A percentile compares a stretch with the other conserved stretches of the same genome.
Evolutionary conservation across 2,329 filamentous ascomycete species (phyloP).

Genomic region (Laburnicola sp.): DNA sequence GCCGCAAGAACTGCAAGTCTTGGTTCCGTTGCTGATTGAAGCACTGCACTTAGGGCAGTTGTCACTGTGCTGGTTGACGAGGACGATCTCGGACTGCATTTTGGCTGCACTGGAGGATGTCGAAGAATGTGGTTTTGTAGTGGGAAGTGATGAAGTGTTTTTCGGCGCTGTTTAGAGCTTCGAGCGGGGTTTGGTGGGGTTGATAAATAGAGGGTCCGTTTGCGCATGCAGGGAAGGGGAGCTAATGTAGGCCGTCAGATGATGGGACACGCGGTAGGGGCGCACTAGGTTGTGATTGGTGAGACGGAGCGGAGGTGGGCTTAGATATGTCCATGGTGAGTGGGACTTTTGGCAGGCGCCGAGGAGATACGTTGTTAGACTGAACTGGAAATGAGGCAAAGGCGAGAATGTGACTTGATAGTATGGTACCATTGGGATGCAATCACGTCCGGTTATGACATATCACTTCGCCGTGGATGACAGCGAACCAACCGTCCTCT

Average conservation of each 20-base stretch:
- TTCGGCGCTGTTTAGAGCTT: constrained; percentile 15
- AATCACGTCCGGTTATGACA: constrained; percentile 31
- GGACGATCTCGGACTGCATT: constrained; percentile 33
- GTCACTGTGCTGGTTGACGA: constrained; percentile 37
- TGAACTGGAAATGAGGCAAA: too few relatives aligned
- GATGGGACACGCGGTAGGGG: constrained; percentile 28
- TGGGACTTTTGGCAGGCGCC: too few relatives aligned
- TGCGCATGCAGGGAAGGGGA: constrained; percentile 17
- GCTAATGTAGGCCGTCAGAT: constrained; percentile 38
- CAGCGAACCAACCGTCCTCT: constrained; percentile 49
- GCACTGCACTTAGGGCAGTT: constrained; percentile 47
- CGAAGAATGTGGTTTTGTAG: too few relatives aligned
- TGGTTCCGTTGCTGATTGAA: constrained; percentile 32
- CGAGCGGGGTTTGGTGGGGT: constrained; percentile 44
- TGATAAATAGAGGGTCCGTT: constrained; percentile 31
- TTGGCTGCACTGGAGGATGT: constrained; percentile 12
- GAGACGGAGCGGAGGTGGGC: too few relatives aligned
- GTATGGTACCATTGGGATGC: too few relatives aligned
- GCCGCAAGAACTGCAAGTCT: constrained; percentile 46
- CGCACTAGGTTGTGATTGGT: constrained; percentile 29
- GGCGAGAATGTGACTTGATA: too few relatives aligned
- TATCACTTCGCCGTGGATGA: constrained; percentile 50
- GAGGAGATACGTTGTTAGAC: too few relatives aligned
- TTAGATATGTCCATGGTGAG: too few relatives aligned
- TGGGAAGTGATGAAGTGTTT: constrained; percentile 10